Evolutionary conservation across 208 protist species (phyloP).

Genomic region (Crithidia sp.): DNA sequence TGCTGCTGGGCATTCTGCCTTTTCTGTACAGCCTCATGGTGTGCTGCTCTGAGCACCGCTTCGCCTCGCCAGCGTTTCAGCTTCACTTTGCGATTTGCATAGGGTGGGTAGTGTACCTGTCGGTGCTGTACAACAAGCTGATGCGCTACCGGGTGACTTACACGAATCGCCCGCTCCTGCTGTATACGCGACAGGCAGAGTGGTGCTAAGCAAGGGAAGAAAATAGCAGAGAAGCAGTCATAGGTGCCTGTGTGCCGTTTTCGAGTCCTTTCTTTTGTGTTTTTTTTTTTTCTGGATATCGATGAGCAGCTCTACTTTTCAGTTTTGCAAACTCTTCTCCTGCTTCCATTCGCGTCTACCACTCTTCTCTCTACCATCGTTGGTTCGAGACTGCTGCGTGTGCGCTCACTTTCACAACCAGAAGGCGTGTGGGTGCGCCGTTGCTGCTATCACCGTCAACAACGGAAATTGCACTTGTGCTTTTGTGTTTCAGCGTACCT

Average conservation of each 20-base stretch:
- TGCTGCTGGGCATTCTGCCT: conserved; percentile 41
- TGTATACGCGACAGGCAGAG: conserved; percentile 35
- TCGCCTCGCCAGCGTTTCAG: conserved; percentile 26
- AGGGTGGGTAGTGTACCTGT: conserved; percentile 54
- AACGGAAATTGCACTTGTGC: neutral
- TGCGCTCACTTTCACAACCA: neutral
- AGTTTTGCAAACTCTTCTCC: no score
- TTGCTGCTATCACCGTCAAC: conserved; percentile 3
- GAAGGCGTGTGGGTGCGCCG: neutral
- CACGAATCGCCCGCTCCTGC: conserved; percentile 72
- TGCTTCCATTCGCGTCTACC: no score
- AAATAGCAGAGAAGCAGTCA: no score
- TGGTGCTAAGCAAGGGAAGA: conserved; percentile 14
- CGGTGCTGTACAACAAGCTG: conserved; percentile 43
- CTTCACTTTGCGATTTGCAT: conserved; percentile 37
- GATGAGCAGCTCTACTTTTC: no score
- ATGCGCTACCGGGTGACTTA: conserved; percentile 61
- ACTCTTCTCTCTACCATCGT: no score
- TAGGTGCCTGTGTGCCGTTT: no score
- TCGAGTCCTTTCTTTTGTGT: no score
- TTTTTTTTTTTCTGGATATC: no score
- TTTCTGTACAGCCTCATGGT: conserved; percentile 49
- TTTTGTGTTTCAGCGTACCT: no score
- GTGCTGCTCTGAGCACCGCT: conserved; percentile 22
- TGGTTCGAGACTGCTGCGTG: no score